These are phyloP conservation scores for Nakazawaea ernobii DNA, from an alignment of 805 yeast species.

Conservation along the genomic window DNA sequence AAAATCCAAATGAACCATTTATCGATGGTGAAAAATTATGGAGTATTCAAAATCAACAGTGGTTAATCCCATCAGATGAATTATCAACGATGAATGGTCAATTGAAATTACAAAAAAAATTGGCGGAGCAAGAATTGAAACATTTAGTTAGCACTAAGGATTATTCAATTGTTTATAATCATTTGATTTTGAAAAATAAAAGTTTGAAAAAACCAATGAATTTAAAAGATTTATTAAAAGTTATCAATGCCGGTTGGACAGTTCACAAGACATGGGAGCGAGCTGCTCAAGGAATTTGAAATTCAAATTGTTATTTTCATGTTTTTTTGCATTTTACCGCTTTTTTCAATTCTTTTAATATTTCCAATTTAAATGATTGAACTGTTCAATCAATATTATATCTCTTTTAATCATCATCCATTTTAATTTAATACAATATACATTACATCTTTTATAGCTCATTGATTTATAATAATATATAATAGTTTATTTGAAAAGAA, in stretches of 20 bases:
- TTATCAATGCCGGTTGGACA: conserved; percentile 83
- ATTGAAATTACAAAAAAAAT: conserved; percentile 17
- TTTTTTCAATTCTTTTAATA: too few relatives aligned
- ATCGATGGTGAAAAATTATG: conserved; percentile 57
- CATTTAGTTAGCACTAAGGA: conserved; percentile 36
- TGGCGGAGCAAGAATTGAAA: conserved; percentile 20
- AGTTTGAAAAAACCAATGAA: conserved; percentile 66
- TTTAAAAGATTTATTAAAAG: conserved; percentile 62
- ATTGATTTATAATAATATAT: too few relatives aligned
- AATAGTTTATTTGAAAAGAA: too few relatives aligned
- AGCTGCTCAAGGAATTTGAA: conserved; percentile 30
- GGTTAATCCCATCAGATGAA: conserved; percentile 46
- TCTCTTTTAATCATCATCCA: too few relatives aligned
- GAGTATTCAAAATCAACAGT: conserved; percentile 60
- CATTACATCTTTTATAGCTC: too few relatives aligned
- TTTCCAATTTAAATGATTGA: neutral
- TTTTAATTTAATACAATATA: too few relatives aligned
- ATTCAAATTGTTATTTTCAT: too few relatives aligned
- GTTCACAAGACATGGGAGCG: conserved; percentile 70
- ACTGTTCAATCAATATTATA: too few relatives aligned
- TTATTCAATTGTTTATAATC: conserved; percentile 58
- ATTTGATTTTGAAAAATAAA: conserved; percentile 64
- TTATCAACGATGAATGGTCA: conserved; percentile 20
- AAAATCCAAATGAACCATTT: conserved; percentile 30
- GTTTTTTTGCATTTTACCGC: too few relatives aligned